A percentile compares a stretch with the other conserved stretches of the same genome.
phyloP scores from a whole-genome alignment of 768 basidiomycete species.

The Strobilomyces confusus region DNA sequence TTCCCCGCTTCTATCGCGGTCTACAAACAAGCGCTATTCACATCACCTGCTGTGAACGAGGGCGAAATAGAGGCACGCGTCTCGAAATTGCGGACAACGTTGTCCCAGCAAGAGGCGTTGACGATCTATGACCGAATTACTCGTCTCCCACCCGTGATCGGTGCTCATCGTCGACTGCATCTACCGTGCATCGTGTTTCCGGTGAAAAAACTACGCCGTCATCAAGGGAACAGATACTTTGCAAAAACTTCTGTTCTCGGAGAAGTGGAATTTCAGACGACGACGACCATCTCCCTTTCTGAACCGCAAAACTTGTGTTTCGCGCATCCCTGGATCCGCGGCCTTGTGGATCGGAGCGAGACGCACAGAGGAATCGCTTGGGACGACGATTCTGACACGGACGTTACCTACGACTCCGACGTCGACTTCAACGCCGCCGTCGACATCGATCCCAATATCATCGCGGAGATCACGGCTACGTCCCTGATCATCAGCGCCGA shows the following conservation, averaged over 20 bases:
- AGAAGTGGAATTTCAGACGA: neutral
- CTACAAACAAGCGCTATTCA: neutral
- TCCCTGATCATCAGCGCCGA: neutral
- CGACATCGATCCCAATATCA: neutral
- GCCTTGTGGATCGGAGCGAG: neutral
- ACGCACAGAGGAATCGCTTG: neutral
- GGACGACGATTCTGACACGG: neutral
- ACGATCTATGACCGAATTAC: neutral
- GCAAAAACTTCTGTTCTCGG: neutral
- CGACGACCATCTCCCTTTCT: neutral
- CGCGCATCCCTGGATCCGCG: neutral
- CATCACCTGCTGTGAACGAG: neutral
- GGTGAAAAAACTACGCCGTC: neutral
- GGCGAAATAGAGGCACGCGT: neutral
- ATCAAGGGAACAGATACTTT: neutral
- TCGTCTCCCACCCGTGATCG: neutral
- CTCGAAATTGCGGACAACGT: neutral
- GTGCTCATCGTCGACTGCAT: neutral
- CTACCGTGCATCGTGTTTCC: slow-evolving; percentile 1
- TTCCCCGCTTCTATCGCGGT: neutral
- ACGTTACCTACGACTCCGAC: neutral
- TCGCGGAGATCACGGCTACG: neutral
- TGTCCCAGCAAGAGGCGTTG: neutral
- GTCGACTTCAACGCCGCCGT: neutral
- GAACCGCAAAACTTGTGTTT: neutral